A percentile compares a stretch with the other conserved stretches of the same genome.
Evolutionary conservation across 495 filamentous ascomycete species (phyloP).

Genomic region (Penicillium maclennaniae): DNA sequence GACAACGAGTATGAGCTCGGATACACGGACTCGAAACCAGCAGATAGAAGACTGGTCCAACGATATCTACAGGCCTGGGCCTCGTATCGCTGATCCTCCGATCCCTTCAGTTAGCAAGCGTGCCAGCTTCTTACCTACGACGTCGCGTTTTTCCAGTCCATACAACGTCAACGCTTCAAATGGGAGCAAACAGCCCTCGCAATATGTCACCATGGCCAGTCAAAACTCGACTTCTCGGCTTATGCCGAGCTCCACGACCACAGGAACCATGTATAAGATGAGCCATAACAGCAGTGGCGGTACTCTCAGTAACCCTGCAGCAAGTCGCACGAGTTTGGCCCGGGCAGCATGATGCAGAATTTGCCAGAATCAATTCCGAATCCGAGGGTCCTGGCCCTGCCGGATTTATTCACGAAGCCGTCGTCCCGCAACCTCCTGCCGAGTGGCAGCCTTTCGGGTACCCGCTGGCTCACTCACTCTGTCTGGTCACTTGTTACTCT

Average conservation of each 20-base stretch:
- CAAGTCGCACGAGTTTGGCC: constrained; percentile 51
- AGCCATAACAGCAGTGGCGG: constrained; percentile 64
- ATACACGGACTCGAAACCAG: constrained; percentile 75
- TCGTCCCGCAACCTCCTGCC: constrained; percentile 94
- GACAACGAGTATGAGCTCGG: constrained; percentile 65
- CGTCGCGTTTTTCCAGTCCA: constrained; percentile 91
- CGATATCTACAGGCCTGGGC: constrained; percentile 90
- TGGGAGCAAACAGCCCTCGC: constrained; percentile 44
- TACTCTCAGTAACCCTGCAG: constrained; percentile 42
- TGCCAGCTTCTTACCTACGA: constrained; percentile 73
- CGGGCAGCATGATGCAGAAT: constrained; percentile 39
- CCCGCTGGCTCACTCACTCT: constrained; percentile 88
- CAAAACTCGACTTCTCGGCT: constrained; percentile 78
- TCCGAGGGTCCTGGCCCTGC: constrained; percentile 75
- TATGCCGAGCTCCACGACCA: constrained; percentile 53
- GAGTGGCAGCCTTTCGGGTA: constrained; percentile 97
- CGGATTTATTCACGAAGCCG: constrained; percentile 91
- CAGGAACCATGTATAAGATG: constrained; percentile 62
- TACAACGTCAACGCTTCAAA: constrained; percentile 65
- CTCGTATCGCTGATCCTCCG: constrained; percentile 67
- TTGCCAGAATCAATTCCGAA: constrained; percentile 56
- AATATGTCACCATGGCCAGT: constrained; percentile 92
- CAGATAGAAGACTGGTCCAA: constrained; percentile 99
- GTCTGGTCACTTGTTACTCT: constrained; percentile 95
- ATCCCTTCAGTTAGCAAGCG: constrained; percentile 69